A percentile compares a stretch with the other conserved stretches of the same genome.
These are phyloP conservation scores for Penicillium sp. DNA, from an alignment of 2,329 filamentous ascomycete genomes.

Conservation along the genomic window DNA sequence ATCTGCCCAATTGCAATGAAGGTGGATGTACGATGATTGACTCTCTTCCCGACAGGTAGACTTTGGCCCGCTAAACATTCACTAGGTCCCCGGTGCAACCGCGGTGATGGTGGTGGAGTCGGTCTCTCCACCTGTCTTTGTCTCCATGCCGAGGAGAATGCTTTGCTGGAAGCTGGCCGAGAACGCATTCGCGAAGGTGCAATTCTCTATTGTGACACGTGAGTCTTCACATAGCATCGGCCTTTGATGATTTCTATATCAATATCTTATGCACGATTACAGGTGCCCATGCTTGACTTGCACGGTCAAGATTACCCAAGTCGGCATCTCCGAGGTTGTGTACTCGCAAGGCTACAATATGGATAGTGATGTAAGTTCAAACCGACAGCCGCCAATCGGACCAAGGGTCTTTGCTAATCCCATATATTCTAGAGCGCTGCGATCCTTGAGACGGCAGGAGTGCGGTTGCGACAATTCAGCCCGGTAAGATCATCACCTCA, in stretches of 20 bases:
- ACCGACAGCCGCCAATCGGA: conserved; percentile 2
- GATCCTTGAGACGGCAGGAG: conserved; percentile 82
- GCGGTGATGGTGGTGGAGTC: conserved; percentile 70
- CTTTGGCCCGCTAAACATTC: conserved; percentile 8
- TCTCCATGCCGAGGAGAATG: conserved; percentile 98
- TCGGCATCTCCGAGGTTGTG: conserved; percentile 93
- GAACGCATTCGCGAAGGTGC: conserved; percentile 84
- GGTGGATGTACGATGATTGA: conserved; percentile 72
- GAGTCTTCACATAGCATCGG: conserved; percentile 24
- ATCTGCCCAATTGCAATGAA: conserved; percentile 87
- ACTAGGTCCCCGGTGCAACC: conserved; percentile 75
- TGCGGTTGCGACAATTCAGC: conserved; percentile 84
- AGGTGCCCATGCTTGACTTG: conserved; percentile 94
- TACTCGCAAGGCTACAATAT: conserved; percentile 95
- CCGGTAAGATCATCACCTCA: conserved; percentile 62
- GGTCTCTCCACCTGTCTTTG: conserved; percentile 87
- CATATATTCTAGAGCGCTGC: conserved; percentile 64
- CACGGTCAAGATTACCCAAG: conserved; percentile 97
- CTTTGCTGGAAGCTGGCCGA: conserved; percentile 88
- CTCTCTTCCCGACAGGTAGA: neutral
- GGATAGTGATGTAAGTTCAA: conserved; percentile 68
- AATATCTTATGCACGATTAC: neutral
- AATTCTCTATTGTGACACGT: conserved; percentile 89
- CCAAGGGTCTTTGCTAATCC: conserved; percentile 1
- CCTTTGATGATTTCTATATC: neutral